Evolutionary conservation across 148 eudicot genomes (phyloP).

Genomic region (Vaccinium vitisidaea): DNA sequence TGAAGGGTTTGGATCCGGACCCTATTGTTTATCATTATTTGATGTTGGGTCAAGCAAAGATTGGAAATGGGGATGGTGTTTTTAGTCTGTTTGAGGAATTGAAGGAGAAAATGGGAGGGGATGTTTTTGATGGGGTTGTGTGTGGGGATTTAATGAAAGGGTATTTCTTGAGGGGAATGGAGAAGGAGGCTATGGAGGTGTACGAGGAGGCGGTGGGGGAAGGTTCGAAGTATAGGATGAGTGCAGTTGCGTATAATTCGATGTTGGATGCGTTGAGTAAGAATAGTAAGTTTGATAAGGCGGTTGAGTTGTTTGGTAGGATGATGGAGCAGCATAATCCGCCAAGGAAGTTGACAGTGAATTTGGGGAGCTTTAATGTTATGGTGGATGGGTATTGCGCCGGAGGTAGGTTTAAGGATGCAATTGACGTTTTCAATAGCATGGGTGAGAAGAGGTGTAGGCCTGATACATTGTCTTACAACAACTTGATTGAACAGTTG

Average conservation of each 20-base stretch:
- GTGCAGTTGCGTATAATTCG: constrained; percentile 61
- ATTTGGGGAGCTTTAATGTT: constrained; percentile 85
- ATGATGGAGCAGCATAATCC: constrained; percentile 72
- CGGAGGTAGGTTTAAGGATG: constrained; percentile 56
- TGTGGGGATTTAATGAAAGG: constrained; percentile 84
- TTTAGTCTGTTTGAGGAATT: constrained; percentile 66
- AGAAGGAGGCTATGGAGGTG: constrained; percentile 69
- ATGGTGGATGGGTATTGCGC: constrained; percentile 82
- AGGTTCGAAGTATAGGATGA: constrained; percentile 62
- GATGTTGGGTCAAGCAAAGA: constrained; percentile 70
- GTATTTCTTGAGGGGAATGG: constrained; percentile 71
- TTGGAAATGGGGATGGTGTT: constrained; percentile 53
- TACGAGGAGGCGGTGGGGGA: constrained; percentile 50
- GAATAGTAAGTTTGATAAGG: constrained; percentile 79
- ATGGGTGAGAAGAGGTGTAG: constrained; percentile 80
- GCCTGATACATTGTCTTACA: constrained; percentile 81
- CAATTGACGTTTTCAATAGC: constrained; percentile 68
- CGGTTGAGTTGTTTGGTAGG: constrained; percentile 65
- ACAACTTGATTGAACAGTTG: constrained; percentile 71
- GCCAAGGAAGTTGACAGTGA: constrained; percentile 59
- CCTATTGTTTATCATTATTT: constrained; percentile 60
- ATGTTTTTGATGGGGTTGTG: constrained; percentile 56
- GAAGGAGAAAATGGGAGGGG: constrained; percentile 69
- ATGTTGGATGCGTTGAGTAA: constrained; percentile 73
- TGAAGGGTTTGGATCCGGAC: constrained; percentile 57